Evolutionary conservation across 2,329 filamentous ascomycete genomes (phyloP).

Genomic region (Sclerotinia subarctica): DNA sequence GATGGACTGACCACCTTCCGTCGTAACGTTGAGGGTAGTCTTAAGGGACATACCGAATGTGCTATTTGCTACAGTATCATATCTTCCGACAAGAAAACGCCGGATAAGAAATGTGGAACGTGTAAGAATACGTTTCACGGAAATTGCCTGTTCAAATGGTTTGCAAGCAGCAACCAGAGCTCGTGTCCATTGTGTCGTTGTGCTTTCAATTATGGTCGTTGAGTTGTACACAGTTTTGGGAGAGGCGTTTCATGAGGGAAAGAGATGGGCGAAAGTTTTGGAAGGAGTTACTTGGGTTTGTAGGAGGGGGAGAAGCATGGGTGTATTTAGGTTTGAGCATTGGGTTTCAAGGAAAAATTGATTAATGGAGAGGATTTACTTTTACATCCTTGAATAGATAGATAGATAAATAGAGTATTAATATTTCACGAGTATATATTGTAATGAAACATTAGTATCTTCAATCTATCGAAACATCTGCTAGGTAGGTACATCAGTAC

Average conservation of each 20-base stretch:
- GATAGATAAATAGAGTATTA: not conserved
- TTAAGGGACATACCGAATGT: conserved; percentile 93
- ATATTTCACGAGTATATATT: not conserved
- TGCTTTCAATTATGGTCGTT: conserved; percentile 61
- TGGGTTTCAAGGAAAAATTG: not conserved
- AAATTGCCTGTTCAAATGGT: conserved; percentile 92
- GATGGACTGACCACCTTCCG: conserved; percentile 85
- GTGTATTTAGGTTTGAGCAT: not conserved
- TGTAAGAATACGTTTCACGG: conserved; percentile 95
- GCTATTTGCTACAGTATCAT: conserved; percentile 97
- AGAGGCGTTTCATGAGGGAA: not conserved
- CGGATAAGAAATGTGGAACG: conserved; percentile 85
- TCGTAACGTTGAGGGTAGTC: conserved; percentile 78
- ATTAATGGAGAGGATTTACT: not conserved
- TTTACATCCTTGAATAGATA: not conserved
- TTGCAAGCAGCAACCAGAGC: conserved; percentile 86
- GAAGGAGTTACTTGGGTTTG: not conserved
- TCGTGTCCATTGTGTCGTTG: conserved; percentile 92
- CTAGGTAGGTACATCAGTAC: no score
- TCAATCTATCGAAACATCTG: no score
- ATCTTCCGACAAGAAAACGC: conserved; percentile 80
- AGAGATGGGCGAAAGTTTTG: not conserved
- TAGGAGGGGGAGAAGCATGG: not conserved
- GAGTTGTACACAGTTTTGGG: not conserved
- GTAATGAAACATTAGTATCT: no score